A percentile compares a stretch with the other conserved stretches of the same genome.
Conservation (phyloP, 208 protist genomes). For the Crithidia acanthocephali region DNA sequence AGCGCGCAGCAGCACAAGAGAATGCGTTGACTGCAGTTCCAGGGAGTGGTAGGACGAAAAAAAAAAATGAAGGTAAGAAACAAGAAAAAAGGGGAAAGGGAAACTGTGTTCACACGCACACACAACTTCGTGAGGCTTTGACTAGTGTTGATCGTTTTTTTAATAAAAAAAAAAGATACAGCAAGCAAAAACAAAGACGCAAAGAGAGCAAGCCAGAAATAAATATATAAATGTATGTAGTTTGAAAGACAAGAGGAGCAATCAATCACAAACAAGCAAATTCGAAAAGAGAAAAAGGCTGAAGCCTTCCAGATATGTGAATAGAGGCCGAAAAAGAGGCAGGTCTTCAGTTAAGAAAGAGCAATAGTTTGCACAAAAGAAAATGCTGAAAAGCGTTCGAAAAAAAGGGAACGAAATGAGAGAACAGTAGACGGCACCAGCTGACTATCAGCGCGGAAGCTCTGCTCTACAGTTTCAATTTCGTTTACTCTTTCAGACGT, state of each 20-base stretch:
- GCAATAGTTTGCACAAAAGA: not conserved
- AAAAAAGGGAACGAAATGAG: not conserved
- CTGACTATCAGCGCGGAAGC: conserved; percentile 1
- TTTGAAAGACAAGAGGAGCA: not conserved
- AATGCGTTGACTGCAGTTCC: not conserved
- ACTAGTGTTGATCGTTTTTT: conserved; percentile 4
- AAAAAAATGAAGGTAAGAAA: conserved; percentile 15
- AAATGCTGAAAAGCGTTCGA: not conserved
- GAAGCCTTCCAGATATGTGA: not conserved
- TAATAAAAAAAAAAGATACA: not conserved
- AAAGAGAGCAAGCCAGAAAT: conserved; percentile 2
- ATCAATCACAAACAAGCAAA: not conserved
- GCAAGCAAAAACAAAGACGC: conserved; percentile 4
- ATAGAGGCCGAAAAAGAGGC: not conserved
- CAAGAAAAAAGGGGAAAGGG: conserved; percentile 5
- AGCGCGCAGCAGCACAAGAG: not conserved
- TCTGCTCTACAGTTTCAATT: not conserved
- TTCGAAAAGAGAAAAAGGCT: not conserved
- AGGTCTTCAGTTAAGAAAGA: not conserved
- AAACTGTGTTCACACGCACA: not conserved
- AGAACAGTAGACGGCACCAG: conserved; percentile 1
- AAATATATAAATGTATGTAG: not conserved
- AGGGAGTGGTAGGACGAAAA: too few species aligned
- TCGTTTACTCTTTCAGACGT: not conserved
- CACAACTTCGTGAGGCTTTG: not conserved